Conservation (phyloP, 2,329 filamentous ascomycete species). For the Pseudogymnoascus sp. region DNA sequence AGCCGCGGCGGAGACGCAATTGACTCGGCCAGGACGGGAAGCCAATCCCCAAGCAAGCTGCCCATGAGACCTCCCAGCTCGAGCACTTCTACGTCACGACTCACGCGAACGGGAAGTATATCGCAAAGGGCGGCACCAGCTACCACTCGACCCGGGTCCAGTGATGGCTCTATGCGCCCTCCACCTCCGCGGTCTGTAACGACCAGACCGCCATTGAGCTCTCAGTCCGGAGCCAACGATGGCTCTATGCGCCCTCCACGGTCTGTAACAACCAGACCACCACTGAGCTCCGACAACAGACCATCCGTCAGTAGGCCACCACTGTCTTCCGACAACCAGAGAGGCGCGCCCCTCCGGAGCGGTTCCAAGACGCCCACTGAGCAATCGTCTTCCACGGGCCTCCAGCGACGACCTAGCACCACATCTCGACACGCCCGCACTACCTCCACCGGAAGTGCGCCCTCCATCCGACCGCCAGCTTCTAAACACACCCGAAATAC, state of each 20-base stretch:
- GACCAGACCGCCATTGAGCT: conserved; percentile 1
- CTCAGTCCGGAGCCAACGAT: neutral
- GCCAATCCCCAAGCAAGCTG: conserved; percentile 26
- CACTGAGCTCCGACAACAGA: conserved; percentile 3
- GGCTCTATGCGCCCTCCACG: conserved; percentile 9
- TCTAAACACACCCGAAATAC: conserved; percentile 23
- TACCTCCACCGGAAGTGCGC: conserved; percentile 6
- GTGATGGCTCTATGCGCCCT: conserved; percentile 6
- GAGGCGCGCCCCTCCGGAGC: neutral
- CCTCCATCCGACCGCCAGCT: conserved; percentile 21
- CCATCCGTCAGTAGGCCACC: neutral
- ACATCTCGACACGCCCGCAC: neutral
- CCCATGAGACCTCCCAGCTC: conserved; percentile 15
- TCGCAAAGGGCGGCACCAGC: neutral
- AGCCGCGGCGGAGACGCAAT: conserved; percentile 9
- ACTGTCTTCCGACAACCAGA: neutral
- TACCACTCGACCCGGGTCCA: neutral
- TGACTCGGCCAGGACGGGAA: conserved; percentile 13
- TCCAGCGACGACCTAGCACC: neutral
- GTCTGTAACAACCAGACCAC: neutral
- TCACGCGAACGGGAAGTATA: neutral
- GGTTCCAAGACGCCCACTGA: neutral
- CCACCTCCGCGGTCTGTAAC: neutral
- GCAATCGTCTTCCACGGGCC: neutral
- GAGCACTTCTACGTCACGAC: neutral